Percentiles rank a stretch among this genome's conserved stretches.
Conservation (phyloP, 2,329 filamentous ascomycete genomes). For the Penicillium sp. region DNA sequence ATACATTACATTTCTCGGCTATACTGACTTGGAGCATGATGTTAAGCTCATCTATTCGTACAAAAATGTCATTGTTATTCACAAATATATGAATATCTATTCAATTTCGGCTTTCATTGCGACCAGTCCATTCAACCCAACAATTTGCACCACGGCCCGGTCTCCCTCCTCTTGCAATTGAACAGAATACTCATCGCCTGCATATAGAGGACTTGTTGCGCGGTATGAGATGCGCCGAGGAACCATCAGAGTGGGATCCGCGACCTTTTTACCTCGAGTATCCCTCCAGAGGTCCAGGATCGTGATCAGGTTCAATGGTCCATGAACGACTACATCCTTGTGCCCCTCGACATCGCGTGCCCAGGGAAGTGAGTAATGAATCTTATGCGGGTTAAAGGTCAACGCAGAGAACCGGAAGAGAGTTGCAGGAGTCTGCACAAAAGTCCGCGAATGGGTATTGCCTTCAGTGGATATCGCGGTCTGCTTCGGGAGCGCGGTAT, state of each 20-base stretch:
- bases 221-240: constrained; percentile 49
- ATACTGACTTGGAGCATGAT: background rate
- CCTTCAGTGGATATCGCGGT: constrained; percentile 22
- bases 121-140: constrained; percentile 30
- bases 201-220: constrained; percentile 53
- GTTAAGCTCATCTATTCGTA: background rate
- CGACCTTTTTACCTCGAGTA: constrained; percentile 22
- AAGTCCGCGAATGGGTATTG: constrained; percentile 32
- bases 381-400: constrained; percentile 47
- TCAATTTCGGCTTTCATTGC: constrained; percentile 43
- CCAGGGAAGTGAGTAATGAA: constrained; percentile 47
- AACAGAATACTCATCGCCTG: constrained; percentile 48
- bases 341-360: constrained; percentile 46
- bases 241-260: constrained; percentile 26
- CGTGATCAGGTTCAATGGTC: constrained; percentile 44
- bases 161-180: constrained; percentile 38
- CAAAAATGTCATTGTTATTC: background rate
- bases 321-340: constrained; percentile 45
- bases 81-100: background rate
- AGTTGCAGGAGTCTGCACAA: constrained; percentile 39
- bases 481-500: constrained; percentile 14
- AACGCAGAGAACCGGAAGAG: constrained; percentile 47
- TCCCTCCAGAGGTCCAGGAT: constrained; percentile 48
- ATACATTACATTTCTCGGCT: background rate
- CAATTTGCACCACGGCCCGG: constrained; percentile 34